These are phyloP conservation scores for Kickxella alabastrina DNA, from an alignment of 192 early-diverging fungal species.

Conservation along the genomic window DNA sequence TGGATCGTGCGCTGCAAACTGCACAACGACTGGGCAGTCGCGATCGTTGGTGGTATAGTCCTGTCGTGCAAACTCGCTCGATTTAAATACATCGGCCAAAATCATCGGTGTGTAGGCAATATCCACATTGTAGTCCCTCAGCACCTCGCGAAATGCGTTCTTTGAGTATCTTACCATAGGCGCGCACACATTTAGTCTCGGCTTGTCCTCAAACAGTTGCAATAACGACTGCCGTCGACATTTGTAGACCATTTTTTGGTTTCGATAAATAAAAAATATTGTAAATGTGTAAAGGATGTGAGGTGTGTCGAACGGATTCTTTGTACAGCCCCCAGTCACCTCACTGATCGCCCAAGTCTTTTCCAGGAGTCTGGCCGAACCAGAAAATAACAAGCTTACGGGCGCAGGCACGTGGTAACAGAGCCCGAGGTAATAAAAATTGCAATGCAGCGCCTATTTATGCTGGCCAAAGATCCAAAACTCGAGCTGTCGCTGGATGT, in stretches of 20 bases:
- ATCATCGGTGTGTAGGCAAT: constrained; percentile 97
- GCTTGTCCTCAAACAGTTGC: constrained; percentile 55
- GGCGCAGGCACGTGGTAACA: no score
- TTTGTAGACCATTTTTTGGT: constrained; percentile 20
- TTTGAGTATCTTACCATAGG: constrained; percentile 99
- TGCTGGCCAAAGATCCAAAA: no score
- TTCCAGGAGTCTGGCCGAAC: no score
- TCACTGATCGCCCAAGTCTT: no score
- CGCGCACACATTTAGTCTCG: constrained; percentile 78
- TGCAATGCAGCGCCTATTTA: no score
- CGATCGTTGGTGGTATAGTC: constrained; percentile 77
- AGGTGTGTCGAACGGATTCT: no score
- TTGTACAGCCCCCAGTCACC: no score
- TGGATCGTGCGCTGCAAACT: constrained; percentile 85
- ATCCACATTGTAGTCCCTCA: constrained; percentile 81
- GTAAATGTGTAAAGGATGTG: no score
- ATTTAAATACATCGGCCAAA: constrained; percentile 84
- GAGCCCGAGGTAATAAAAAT: no score
- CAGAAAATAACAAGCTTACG: no score
- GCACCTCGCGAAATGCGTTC: constrained; percentile 82
- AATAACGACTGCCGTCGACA: constrained; percentile 42
- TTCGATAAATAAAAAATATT: no score
- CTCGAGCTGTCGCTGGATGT: no score
- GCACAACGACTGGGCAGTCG: constrained; percentile 89
- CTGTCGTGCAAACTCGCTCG: constrained; percentile 74